A percentile compares a stretch with the other conserved stretches of the same genome.
Conservation (phyloP, 1,139 yeast genomes). For the Pichiaceae sp. region DNA sequence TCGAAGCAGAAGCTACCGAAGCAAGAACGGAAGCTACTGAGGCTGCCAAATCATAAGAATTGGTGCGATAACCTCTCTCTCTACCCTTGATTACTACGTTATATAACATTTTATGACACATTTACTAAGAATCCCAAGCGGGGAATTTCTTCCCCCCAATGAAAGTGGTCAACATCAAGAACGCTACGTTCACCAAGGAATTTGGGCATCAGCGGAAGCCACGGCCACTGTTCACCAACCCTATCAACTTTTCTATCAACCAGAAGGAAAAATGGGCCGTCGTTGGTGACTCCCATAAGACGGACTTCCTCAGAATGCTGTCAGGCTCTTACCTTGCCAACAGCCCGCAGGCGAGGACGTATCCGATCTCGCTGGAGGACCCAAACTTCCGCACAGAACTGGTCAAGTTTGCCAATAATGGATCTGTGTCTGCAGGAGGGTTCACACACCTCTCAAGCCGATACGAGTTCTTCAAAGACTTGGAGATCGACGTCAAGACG, state of each 20-base stretch:
- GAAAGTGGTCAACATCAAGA: constrained; percentile 4
- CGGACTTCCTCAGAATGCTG: constrained; percentile 32
- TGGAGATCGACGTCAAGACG: constrained; percentile 70
- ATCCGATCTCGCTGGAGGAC: constrained; percentile 35
- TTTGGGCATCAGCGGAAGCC: constrained; percentile 2
- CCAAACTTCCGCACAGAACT: constrained; percentile 37
- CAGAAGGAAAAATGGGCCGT: constrained; percentile 40
- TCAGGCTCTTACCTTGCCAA: constrained; percentile 39
- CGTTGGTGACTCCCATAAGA: constrained; percentile 36
- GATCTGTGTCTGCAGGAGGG: constrained; percentile 27
- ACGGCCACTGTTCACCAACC: constrained; percentile 14
- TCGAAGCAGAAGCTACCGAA: no score
- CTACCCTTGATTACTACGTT: neutral
- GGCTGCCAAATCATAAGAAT: no score
- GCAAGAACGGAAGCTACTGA: no score
- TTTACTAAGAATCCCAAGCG: no score
- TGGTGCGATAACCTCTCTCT: no score
- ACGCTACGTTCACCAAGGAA: constrained; percentile 5
- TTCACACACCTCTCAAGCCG: constrained; percentile 74
- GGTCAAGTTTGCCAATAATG: constrained; percentile 61
- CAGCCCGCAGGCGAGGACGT: constrained; percentile 48
- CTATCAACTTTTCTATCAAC: constrained; percentile 23
- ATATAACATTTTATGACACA: neutral
- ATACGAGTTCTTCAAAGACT: constrained; percentile 76
- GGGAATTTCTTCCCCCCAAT: neutral